Evolutionary conservation across 805 yeast genomes (phyloP).

Genomic region (Wickerhamomyces alni): DNA sequence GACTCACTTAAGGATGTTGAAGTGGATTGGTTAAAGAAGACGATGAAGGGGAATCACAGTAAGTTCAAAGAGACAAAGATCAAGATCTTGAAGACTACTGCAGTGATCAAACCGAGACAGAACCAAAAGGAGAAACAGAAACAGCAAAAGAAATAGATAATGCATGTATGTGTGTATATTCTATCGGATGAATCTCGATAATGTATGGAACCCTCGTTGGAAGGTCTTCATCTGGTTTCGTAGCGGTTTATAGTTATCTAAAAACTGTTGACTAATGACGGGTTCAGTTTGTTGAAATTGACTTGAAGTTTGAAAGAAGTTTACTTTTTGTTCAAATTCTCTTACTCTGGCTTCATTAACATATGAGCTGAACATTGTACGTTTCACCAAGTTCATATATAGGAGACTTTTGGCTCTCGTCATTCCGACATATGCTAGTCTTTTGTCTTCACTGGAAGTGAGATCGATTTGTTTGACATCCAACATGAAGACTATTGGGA

Average conservation of each 20-base stretch:
- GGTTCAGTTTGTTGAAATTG: neutral
- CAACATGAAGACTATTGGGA: conserved; percentile 56
- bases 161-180: neutral
- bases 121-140: conserved; percentile 19
- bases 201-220: neutral
- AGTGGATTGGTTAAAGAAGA: conserved; percentile 40
- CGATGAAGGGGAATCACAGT: too few species aligned
- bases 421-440: conserved; percentile 56
- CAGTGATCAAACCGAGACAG: conserved; percentile 33
- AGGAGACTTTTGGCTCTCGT: conserved; percentile 50
- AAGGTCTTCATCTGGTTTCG: neutral
- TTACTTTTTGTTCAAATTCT: neutral
- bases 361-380: neutral
- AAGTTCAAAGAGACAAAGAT: conserved; percentile 32
- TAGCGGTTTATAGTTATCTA: neutral
- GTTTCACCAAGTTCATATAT: conserved; percentile 18
- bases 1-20: conserved; percentile 28
- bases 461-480: conserved; percentile 6
- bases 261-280: neutral
- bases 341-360: neutral
- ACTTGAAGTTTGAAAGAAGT: neutral
- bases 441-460: conserved; percentile 25
- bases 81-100: conserved; percentile 39
- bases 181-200: neutral
- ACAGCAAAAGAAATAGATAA: conserved; percentile 1